Conservation (phyloP, 164 flowering plant species). For the Umbilicus rupestris region DNA sequence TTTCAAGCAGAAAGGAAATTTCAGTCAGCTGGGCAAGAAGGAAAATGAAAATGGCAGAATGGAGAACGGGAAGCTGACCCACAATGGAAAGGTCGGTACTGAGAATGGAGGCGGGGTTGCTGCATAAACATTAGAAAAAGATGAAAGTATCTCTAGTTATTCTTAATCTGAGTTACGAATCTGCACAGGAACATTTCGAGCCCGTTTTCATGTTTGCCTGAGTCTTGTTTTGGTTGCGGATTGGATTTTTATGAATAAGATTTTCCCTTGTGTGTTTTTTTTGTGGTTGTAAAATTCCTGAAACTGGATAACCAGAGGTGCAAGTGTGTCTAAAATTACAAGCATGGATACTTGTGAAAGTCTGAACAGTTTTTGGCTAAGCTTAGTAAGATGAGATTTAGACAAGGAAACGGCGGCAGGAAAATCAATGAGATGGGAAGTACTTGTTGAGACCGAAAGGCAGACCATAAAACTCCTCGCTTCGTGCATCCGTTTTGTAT, state of each 20-base stretch:
- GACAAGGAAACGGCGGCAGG: neutral
- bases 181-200: neutral
- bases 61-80: neutral
- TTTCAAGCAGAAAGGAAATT: conserved; percentile 77
- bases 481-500: conserved; percentile 56
- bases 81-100: neutral
- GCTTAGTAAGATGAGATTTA: neutral
- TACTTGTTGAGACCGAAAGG: conserved; percentile 78
- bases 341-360: neutral
- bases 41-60: conserved; percentile 15
- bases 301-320: neutral
- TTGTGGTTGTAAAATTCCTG: neutral
- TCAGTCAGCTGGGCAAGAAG: conserved; percentile 63
- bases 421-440: conserved; percentile 65
- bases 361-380: neutral
- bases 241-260: neutral
- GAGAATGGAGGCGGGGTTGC: neutral
- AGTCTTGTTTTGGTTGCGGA: neutral
- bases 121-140: neutral
- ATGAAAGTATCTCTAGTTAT: neutral
- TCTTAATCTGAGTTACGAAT: neutral
- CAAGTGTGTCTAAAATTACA: neutral
- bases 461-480: conserved; percentile 69
- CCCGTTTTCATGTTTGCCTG: neutral
- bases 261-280: neutral